phyloP scores from a whole-genome alignment of 176 grass and related monocot species.

The Thinopyrum elongatum region DNA sequence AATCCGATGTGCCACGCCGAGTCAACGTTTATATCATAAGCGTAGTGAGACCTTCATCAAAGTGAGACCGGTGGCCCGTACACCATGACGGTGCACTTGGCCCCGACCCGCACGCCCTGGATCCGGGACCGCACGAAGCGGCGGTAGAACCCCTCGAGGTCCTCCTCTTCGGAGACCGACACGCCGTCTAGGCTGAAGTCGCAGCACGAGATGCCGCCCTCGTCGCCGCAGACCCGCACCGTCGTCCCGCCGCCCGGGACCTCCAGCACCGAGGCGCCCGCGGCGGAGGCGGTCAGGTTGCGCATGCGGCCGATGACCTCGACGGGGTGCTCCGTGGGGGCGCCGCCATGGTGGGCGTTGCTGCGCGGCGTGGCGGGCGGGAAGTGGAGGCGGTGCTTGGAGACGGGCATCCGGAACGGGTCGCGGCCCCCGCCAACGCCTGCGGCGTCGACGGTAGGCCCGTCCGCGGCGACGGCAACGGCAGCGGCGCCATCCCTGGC shows the following conservation, averaged over 20 bases:
- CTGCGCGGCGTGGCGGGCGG: constrained; percentile 42
- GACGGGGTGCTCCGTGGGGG: constrained; percentile 79
- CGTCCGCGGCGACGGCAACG: constrained; percentile 40
- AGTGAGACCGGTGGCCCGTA: too few relatives aligned
- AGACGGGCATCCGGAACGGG: constrained; percentile 42
- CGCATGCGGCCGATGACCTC: constrained; percentile 87
- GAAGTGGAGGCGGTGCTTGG: constrained; percentile 88
- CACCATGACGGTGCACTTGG: constrained; percentile 95
- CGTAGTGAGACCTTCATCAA: too few relatives aligned
- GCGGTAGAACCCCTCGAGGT: constrained; percentile 72
- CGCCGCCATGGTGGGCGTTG: too few relatives aligned
- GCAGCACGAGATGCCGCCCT: constrained; percentile 42
- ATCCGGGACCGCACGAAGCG: constrained; percentile 70
- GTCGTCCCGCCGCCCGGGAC: constrained; percentile 39
- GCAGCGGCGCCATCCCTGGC: constrained; percentile 47
- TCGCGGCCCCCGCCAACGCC: not conserved
- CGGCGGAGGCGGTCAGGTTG: constrained; percentile 42
- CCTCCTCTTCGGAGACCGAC: constrained; percentile 70
- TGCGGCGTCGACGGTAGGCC: constrained; percentile 26
- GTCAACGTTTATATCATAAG: too few relatives aligned
- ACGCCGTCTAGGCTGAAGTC: constrained; percentile 92
- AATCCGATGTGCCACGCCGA: too few relatives aligned
- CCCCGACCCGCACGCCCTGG: constrained; percentile 64
- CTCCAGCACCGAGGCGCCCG: constrained; percentile 46
- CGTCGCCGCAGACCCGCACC: constrained; percentile 69